phyloP scores from a whole-genome alignment of 2,329 filamentous ascomycete genomes.

The Colletotrichum euphorbiae region DNA sequence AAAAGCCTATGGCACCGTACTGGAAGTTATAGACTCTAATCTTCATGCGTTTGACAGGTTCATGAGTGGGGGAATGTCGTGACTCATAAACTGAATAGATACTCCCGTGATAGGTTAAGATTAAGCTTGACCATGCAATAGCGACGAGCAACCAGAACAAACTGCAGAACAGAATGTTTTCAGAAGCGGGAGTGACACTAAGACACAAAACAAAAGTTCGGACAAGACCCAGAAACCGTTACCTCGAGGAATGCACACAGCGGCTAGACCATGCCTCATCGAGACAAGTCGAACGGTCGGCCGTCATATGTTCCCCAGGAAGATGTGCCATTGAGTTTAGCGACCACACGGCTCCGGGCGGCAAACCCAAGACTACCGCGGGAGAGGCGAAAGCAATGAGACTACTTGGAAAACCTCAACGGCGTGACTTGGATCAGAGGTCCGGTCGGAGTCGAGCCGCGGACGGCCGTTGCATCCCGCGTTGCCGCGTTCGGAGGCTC shows the following conservation, averaged over 20 bases:
- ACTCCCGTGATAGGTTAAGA: too few species aligned
- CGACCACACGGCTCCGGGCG: background rate
- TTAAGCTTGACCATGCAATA: too few species aligned
- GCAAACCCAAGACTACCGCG: background rate
- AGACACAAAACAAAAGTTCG: too few species aligned
- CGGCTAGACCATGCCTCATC: background rate
- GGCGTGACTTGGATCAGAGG: background rate
- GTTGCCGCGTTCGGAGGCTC: background rate
- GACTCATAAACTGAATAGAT: too few species aligned
- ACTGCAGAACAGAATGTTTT: too few species aligned
- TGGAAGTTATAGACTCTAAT: too few species aligned
- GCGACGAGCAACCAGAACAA: too few species aligned
- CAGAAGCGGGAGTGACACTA: too few species aligned
- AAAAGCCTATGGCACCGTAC: too few species aligned
- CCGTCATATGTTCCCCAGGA: conserved; percentile 1
- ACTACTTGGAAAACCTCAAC: background rate
- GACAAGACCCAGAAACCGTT: too few species aligned
- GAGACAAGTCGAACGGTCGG: background rate
- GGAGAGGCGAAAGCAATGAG: background rate
- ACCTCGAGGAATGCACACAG: background rate
- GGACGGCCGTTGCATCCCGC: conserved; percentile 13
- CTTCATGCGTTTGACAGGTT: too few species aligned
- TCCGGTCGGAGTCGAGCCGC: background rate
- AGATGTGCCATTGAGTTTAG: conserved; percentile 3
- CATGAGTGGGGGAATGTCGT: too few species aligned